These are phyloP conservation scores for Fusarium mangiferae DNA, from an alignment of 2,329 filamentous ascomycete genomes.

Conservation along the genomic window DNA sequence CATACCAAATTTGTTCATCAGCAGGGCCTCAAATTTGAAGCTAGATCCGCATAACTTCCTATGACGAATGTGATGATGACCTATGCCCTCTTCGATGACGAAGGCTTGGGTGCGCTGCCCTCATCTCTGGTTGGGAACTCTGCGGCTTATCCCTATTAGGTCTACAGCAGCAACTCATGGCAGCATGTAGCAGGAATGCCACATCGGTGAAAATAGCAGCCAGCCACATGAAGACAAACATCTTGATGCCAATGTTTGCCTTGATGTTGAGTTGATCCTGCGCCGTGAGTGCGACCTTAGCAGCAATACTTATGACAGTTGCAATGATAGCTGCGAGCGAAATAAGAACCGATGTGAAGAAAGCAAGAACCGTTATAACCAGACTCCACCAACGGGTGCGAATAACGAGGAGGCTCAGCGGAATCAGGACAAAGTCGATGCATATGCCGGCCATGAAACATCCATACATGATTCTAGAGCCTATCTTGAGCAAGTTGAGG, in stretches of 20 bases:
- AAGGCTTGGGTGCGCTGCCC: conserved; percentile 42
- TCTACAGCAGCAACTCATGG: conserved; percentile 80
- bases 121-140: conserved; percentile 35
- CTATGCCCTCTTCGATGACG: conserved; percentile 41
- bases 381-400: conserved; percentile 71
- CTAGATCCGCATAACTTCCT: neutral
- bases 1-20: neutral
- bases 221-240: conserved; percentile 93
- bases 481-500: conserved; percentile 77
- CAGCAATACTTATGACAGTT: conserved; percentile 85
- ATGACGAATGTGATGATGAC: conserved; percentile 28
- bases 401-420: conserved; percentile 68
- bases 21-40: neutral
- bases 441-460: conserved; percentile 80
- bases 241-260: conserved; percentile 74
- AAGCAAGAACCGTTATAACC: conserved; percentile 74
- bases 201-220: conserved; percentile 73
- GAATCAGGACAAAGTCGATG: conserved; percentile 77
- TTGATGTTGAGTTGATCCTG: conserved; percentile 80
- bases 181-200: conserved; percentile 78
- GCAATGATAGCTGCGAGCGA: conserved; percentile 78
- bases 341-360: conserved; percentile 73
- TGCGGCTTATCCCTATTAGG: conserved; percentile 39
- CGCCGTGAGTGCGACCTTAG: conserved; percentile 78
- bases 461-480: conserved; percentile 88